A percentile compares a stretch with the other conserved stretches of the same genome.
Evolutionary conservation across 768 basidiomycete genomes (phyloP).

Genomic region (Coprinopsis strossmayeri): DNA sequence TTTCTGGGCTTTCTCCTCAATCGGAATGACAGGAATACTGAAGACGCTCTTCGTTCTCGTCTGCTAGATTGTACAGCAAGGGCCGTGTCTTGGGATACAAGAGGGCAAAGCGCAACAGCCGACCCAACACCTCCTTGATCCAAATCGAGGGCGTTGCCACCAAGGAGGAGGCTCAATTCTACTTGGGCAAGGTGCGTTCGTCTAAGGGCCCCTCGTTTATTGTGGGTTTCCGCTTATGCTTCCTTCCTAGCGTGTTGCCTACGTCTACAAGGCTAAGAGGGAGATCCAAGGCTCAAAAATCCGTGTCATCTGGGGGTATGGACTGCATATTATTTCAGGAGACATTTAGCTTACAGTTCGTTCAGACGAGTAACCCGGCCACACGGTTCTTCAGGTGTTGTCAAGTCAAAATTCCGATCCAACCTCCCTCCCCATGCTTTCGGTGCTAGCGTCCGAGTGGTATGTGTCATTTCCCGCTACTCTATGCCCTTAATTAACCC

Average conservation of each 20-base stretch:
- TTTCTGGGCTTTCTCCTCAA: conserved; percentile 14
- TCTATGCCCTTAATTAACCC: conserved; percentile 7
- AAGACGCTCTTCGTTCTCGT: conserved; percentile 6
- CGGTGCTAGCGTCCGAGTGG: conserved; percentile 88
- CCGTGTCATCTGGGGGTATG: conserved; percentile 95
- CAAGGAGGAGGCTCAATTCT: conserved; percentile 94
- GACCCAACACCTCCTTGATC: conserved; percentile 92
- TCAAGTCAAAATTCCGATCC: conserved; percentile 92
- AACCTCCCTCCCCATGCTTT: conserved; percentile 95
- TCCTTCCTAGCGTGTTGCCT: conserved; percentile 76
- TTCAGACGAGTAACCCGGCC: conserved; percentile 83
- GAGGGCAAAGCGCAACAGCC: conserved; percentile 94
- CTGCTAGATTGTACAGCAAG: conserved; percentile 83
- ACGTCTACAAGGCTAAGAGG: conserved; percentile 95
- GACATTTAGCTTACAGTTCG: background rate
- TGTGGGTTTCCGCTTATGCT: conserved; percentile 2
- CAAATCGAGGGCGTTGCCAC: conserved; percentile 95
- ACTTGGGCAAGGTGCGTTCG: conserved; percentile 88
- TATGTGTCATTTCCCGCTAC: conserved; percentile 33
- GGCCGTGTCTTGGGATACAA: conserved; percentile 98
- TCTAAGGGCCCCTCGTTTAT: background rate
- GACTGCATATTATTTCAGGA: background rate
- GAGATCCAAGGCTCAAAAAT: conserved; percentile 92
- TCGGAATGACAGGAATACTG: background rate
- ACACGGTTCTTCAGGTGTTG: conserved; percentile 92